Percentiles rank a stretch among this genome's conserved stretches.
These are phyloP conservation scores for Coffea humblotiana DNA, from an alignment of 305 asterid species.

Conservation along the genomic window DNA sequence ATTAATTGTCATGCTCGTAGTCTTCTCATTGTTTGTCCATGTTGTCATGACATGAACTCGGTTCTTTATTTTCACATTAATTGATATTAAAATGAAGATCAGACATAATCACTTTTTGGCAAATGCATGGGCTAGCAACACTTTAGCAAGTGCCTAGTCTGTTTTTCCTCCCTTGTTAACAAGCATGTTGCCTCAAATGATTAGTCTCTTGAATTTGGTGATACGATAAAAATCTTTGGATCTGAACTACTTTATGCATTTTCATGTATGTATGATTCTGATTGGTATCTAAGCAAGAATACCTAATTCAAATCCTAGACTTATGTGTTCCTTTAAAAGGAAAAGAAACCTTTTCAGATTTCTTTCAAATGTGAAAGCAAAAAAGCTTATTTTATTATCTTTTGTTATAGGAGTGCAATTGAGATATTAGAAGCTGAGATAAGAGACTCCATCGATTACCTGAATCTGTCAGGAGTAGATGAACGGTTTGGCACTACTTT, in stretches of 20 bases:
- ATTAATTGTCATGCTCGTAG: not conserved
- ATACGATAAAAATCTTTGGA: not conserved
- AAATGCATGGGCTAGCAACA: not conserved
- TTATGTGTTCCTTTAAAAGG: too few relatives aligned
- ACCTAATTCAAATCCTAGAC: not conserved
- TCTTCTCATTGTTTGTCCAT: not conserved
- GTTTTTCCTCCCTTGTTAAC: not conserved
- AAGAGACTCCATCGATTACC: conserved; percentile 40
- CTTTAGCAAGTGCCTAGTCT: not conserved
- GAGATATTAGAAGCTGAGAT: conserved; percentile 78
- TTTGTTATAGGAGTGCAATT: conserved; percentile 68
- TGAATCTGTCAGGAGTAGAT: conserved; percentile 32
- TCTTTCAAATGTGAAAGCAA: not conserved
- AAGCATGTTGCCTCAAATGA: not conserved
- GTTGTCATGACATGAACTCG: not conserved
- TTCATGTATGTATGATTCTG: not conserved
- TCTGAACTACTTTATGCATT: not conserved
- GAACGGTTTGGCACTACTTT: conserved; percentile 23
- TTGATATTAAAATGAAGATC: not conserved
- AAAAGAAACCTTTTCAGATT: not conserved
- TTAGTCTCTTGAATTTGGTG: not conserved
- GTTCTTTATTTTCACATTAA: not conserved
- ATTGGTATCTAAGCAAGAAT: not conserved
- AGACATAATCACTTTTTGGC: not conserved
- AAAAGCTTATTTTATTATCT: not conserved